Evolutionary conservation across 768 basidiomycete species (phyloP).

Genomic region (Kwoniella pini): DNA sequence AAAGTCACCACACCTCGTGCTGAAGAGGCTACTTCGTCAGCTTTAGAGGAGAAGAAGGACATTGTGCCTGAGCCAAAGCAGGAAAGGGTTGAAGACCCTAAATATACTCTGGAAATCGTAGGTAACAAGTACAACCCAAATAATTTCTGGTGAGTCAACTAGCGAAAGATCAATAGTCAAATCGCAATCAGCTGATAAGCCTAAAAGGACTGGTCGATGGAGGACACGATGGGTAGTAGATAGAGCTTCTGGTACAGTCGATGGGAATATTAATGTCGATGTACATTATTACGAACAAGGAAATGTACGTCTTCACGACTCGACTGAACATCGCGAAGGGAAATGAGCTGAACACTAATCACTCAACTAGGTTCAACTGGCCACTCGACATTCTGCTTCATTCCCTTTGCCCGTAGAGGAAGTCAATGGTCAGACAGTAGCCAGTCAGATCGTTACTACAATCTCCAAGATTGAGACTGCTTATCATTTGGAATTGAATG

Average conservation of each 20-base stretch:
- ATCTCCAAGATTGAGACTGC: slow-evolving; percentile 73
- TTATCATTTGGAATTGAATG: slow-evolving; percentile 76
- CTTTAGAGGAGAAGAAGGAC: not conserved
- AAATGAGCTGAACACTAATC: too few relatives aligned
- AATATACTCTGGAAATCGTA: slow-evolving; percentile 72
- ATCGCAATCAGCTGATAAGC: not conserved
- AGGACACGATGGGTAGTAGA: slow-evolving; percentile 81
- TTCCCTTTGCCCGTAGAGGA: slow-evolving; percentile 57
- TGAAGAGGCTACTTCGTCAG: not conserved
- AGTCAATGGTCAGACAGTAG: slow-evolving; percentile 23
- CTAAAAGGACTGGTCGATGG: slow-evolving; percentile 87
- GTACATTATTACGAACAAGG: slow-evolving; percentile 99
- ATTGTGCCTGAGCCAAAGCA: slow-evolving; percentile 22
- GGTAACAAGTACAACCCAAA: slow-evolving; percentile 92
- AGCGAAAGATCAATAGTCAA: not conserved
- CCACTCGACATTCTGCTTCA: slow-evolving; percentile 69
- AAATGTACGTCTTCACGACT: slow-evolving; percentile 62
- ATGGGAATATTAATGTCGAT: slow-evolving; percentile 75
- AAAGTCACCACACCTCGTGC: not conserved
- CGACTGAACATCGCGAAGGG: too few relatives aligned
- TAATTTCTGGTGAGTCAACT: slow-evolving; percentile 75
- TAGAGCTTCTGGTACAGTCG: slow-evolving; percentile 63
- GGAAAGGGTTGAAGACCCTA: slow-evolving; percentile 39
- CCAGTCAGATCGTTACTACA: slow-evolving; percentile 63
- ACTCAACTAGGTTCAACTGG: slow-evolving; percentile 87